Conservation (phyloP, 2,329 filamentous ascomycete species). For the Stachybotrys elegans region DNA sequence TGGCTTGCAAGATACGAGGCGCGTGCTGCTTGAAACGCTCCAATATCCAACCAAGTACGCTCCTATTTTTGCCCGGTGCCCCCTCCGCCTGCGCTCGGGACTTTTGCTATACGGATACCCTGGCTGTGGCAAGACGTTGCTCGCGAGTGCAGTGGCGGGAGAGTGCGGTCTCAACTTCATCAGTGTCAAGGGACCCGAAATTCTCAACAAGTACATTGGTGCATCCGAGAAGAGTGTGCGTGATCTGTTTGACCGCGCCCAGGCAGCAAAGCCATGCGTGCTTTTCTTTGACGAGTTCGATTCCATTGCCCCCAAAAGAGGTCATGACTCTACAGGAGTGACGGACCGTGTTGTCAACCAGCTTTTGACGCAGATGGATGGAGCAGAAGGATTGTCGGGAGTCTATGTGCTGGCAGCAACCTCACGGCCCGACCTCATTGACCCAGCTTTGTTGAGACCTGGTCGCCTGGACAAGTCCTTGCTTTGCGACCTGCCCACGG, state of each 20-base stretch:
- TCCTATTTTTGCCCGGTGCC: conserved; percentile 94
- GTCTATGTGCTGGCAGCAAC: conserved; percentile 97
- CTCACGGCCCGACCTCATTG: conserved; percentile 87
- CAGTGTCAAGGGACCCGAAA: conserved; percentile 95
- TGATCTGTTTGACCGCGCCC: conserved; percentile 88
- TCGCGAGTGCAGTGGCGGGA: conserved; percentile 94
- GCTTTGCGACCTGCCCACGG: conserved; percentile 80
- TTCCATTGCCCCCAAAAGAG: conserved; percentile 92
- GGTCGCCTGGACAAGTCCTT: conserved; percentile 91
- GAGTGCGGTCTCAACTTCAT: conserved; percentile 99
- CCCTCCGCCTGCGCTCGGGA: conserved; percentile 87
- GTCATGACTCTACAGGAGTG: conserved; percentile 96
- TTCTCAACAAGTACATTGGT: conserved; percentile 98
- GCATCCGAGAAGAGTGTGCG: conserved; percentile 94
- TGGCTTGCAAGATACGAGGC: conserved; percentile 77
- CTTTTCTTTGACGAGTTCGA: conserved; percentile 99
- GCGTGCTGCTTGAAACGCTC: conserved; percentile 88
- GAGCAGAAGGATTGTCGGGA: conserved; percentile 87
- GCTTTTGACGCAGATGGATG: conserved; percentile 97
- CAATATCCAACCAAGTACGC: conserved; percentile 98
- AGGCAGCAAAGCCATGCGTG: conserved; percentile 86
- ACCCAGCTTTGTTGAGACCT: conserved; percentile 85
- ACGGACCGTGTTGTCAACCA: conserved; percentile 98
- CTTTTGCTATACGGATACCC: conserved; percentile 91
- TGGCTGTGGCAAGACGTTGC: conserved; percentile 91